Conservation (phyloP, 192 early-diverging fungal genomes). For the Dimargaris xerosporica region DNA sequence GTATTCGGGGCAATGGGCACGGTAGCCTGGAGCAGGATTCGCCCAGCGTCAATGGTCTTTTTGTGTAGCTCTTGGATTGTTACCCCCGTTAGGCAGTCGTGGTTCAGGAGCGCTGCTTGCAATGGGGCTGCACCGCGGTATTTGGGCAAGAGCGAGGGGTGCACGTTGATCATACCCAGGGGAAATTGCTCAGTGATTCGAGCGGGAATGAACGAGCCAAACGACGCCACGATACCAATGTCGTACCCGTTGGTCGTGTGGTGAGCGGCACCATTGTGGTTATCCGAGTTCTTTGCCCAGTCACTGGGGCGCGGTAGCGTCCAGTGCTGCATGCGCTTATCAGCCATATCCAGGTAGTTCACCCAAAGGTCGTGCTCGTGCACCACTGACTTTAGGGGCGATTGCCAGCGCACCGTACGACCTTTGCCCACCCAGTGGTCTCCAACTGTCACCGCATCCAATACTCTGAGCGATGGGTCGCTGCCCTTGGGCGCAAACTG, state of each 20-base stretch:
- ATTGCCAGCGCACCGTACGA: conserved; percentile 13
- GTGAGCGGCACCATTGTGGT: background rate
- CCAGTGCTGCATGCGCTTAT: background rate
- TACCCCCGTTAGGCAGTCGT: conserved; percentile 57
- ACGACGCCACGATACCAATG: conserved; percentile 84
- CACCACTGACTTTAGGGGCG: conserved; percentile 12
- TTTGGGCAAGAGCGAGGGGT: conserved; percentile 85
- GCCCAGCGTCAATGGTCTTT: conserved; percentile 68
- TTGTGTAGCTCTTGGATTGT: conserved; percentile 76
- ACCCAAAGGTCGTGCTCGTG: background rate
- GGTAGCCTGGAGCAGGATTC: conserved; percentile 52
- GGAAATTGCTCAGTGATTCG: conserved; percentile 50
- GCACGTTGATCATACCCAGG: conserved; percentile 66
- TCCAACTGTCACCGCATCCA: conserved; percentile 11
- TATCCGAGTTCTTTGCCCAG: no score
- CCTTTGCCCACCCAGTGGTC: conserved; percentile 13
- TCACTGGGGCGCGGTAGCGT: background rate
- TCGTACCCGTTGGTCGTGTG: conserved; percentile 34
- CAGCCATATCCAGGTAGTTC: background rate
- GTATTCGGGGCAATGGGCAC: conserved; percentile 25
- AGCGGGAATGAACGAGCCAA: conserved; percentile 77
- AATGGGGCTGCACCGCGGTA: conserved; percentile 90
- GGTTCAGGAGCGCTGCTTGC: conserved; percentile 66
- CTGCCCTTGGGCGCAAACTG: conserved; percentile 10
- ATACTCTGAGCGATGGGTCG: conserved; percentile 14